Evolutionary conservation across 495 filamentous ascomycete genomes (phyloP).

Genomic region (Aspergillus steynii): DNA sequence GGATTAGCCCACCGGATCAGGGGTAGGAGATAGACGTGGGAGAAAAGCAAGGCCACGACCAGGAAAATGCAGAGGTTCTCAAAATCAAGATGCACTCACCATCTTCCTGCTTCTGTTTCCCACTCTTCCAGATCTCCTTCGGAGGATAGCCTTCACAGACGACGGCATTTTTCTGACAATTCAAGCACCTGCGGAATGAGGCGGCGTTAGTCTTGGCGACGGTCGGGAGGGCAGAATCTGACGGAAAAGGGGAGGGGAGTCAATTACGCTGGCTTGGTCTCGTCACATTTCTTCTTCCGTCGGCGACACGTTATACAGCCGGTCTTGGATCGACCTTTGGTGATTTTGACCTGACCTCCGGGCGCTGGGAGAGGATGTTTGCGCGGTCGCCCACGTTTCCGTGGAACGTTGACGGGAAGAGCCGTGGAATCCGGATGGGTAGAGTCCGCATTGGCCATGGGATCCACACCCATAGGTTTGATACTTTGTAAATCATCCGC

Average conservation of each 20-base stretch:
- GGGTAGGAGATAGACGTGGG: not conserved
- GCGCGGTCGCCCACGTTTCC: conserved; percentile 75
- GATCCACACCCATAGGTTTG: conserved; percentile 33
- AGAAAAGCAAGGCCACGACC: conserved; percentile 5
- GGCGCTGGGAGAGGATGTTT: conserved; percentile 71
- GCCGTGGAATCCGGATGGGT: conserved; percentile 28
- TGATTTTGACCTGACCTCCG: conserved; percentile 61
- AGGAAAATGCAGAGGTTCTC: conserved; percentile 6
- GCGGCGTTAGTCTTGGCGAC: conserved; percentile 11
- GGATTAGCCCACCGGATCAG: not conserved
- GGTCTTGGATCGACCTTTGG: conserved; percentile 90
- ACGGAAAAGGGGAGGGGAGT: not conserved
- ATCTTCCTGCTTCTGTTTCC: conserved; percentile 73
- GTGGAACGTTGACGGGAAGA: conserved; percentile 42
- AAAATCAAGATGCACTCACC: conserved; percentile 47
- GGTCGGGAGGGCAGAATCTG: not conserved
- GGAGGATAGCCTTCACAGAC: conserved; percentile 93
- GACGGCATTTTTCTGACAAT: conserved; percentile 92
- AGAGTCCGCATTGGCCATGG: conserved; percentile 20
- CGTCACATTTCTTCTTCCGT: conserved; percentile 96
- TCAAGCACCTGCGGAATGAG: conserved; percentile 58
- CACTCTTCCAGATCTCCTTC: conserved; percentile 83
- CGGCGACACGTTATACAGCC: conserved; percentile 90
- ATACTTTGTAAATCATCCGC: conserved; percentile 37
- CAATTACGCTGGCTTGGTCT: conserved; percentile 76